A percentile compares a stretch with the other conserved stretches of the same genome.
phyloP scores from a whole-genome alignment of 352 stramenopile genomes.

The Halophytophthora polymorphica region DNA sequence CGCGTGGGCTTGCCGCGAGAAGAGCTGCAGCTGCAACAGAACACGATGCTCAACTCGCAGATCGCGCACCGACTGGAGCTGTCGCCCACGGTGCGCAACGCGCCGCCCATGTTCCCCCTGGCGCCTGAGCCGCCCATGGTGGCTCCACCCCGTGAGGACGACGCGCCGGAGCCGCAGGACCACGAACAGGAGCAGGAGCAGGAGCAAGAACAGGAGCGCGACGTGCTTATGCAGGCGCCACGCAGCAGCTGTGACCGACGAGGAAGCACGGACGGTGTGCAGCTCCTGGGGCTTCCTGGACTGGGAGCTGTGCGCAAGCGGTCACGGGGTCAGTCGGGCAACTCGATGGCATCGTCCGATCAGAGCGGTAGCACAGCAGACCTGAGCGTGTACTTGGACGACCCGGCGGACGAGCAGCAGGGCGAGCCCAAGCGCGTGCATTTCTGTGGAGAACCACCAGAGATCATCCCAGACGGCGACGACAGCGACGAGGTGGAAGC shows the following conservation, averaged over 20 bases:
- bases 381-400: conserved; percentile 36
- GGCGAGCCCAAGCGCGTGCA: conserved; percentile 48
- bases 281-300: conserved; percentile 25
- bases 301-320: conserved; percentile 37
- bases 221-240: conserved; percentile 23
- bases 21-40: conserved; percentile 65
- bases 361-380: conserved; percentile 44
- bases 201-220: too few species aligned
- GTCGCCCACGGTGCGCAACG: conserved; percentile 43
- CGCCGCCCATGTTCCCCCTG: conserved; percentile 51
- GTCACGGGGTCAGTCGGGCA: conserved; percentile 47
- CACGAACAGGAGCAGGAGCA: too few species aligned
- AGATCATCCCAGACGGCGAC: conserved; percentile 37
- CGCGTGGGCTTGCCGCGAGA: conserved; percentile 51
- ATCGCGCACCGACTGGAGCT: conserved; percentile 76
- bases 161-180: conserved; percentile 12
- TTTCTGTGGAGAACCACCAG: conserved; percentile 37
- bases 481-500: conserved; percentile 5
- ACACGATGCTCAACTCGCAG: conserved; percentile 79
- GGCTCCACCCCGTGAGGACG: too few species aligned
- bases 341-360: conserved; percentile 51
- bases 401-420: conserved; percentile 27
- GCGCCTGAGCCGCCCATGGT: conserved; percentile 12
- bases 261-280: conserved; percentile 33
- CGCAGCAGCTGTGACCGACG: conserved; percentile 22